Evolutionary conservation across 345 rosid genomes (phyloP), one percentile per base, ranked within the genome.

Genomic region (Durio zibethinus): DNA sequence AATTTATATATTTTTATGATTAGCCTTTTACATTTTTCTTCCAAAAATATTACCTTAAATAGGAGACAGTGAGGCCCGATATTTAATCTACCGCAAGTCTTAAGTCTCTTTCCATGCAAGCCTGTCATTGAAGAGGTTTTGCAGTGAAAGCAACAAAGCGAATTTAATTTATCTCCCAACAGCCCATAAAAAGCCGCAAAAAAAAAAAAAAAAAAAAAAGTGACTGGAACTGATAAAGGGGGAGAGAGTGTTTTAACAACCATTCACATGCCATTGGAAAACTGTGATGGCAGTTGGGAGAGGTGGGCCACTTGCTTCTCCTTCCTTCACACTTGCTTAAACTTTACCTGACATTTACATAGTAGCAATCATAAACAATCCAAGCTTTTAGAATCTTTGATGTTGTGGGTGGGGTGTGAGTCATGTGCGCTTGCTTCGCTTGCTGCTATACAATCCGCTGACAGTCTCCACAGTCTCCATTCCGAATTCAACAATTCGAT

Each of bases 311-410:
- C 0, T 29, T 12, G 68, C 31, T 7, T 14, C 76, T 36, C 54
- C 63, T 18, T 42, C 33, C 73, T 53, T 47, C 57, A 45, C 57
- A 35, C 15, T 56, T 77, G 83, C 47, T 45, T 54, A 21, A 33
- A 31, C 75, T 64, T 69, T 76, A 36, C 75, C 60, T 16, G 64
- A 69, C 78, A 85, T 12, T n/a, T 5, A 57, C 74, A 78, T 80
- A 71, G 83, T 82, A 52, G 36, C 81, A 82, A 82, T 73, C 47
- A 78, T 62, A 33, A 1, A 12, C 42, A 15, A 59, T 16, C 25
- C 23, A 33, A 14, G 48, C 66, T 77, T 74, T 27, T 38, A 29
- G 45, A 63, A 53, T 64, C 71, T 60, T 10, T 69, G 38, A 57
- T 15, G 56, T 18, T 14, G 31, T 23, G 29, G 31, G 62, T 47